Base-by-base conservation (phyloP, 2,329 filamentous ascomycete species). In the Xylogone sp. region DNA sequence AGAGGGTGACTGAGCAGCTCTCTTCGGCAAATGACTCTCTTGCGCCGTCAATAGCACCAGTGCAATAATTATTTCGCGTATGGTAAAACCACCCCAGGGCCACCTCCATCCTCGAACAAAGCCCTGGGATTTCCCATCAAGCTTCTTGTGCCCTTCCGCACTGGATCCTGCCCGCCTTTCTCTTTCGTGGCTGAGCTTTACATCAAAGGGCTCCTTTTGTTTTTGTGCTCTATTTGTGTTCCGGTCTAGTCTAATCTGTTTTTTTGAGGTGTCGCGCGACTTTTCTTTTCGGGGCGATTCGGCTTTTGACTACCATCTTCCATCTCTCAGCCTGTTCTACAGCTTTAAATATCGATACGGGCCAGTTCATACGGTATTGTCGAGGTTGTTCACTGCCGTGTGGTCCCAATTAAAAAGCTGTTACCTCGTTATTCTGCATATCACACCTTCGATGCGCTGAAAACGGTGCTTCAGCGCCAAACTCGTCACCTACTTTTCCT, bases 381-480 rank as follows among this genome's bases (percentile, higher is more conserved):
- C 10, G n/a, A 18, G 12, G n/a, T 39, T 39, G 34, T 5, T 16
- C 4, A 39, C 8, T 39, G 34, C 34, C 13, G 34, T 16, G 34
- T 13, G 10, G n/a, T 39, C n/a, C 34, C n/a, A 39, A 39, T 39
- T 39, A 39, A 16, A 18, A 39, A 39, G 34, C 34, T 39, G 8
- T 16, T 18, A 16, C 34, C 8, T 9, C 34, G n/a, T 16, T 39
- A 6, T 16, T 39, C 34, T 16, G 10, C n/a, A 6, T 39, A 39
- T 39, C 34, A 39, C 34, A 39, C 34, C 34, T 45, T 53, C 46
- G 48, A 54, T 54, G 53, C 46, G 46, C 52, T 54, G 49, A 49
- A 39, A 7, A 39, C 34, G 34, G 34, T 39, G 34, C 34, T 39
- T 39, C 34, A 39, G 34, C 34, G 34, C 34, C 34, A 39, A 39